Evolutionary conservation across 2,329 filamentous ascomycete genomes (phyloP).

Genomic region (Diplodia seriata): DNA sequence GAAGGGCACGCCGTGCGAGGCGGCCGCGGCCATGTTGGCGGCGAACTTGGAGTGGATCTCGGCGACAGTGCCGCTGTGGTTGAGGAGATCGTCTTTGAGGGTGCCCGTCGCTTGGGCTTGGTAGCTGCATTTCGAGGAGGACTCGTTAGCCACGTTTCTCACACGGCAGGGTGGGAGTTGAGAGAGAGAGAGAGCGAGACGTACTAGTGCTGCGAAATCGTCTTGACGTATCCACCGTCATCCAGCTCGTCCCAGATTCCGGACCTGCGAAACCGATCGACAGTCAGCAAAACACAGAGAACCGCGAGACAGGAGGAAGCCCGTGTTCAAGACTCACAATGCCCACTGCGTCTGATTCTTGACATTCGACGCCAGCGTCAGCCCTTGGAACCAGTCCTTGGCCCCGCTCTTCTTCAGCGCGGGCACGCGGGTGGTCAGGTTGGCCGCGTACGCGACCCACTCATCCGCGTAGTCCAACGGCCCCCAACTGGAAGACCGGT

Average conservation of each 20-base stretch:
- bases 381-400: not conserved
- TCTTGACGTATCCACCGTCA: not conserved
- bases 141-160: no score
- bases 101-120: not conserved
- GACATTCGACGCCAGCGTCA: not conserved
- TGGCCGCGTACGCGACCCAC: not conserved
- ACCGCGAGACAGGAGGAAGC: not conserved
- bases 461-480: not conserved
- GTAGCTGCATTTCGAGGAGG: not conserved
- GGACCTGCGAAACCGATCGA: not conserved
- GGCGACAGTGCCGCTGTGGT: not conserved
- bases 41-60: not conserved
- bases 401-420: not conserved
- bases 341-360: not conserved
- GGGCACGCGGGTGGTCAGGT: not conserved
- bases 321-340: not conserved
- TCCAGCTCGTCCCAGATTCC: not conserved
- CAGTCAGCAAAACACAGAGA: not conserved
- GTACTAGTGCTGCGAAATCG: slow-evolving; percentile 10
- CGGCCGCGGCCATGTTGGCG: not conserved
- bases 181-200: not conserved
- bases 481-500: not conserved
- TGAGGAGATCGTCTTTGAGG: not conserved
- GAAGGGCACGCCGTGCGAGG: not conserved
- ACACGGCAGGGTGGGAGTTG: no score